Percentiles rank a stretch among this genome's conserved stretches.
Conservation (phyloP, 75 land plant species). For the Pinus tabuliformis region DNA sequence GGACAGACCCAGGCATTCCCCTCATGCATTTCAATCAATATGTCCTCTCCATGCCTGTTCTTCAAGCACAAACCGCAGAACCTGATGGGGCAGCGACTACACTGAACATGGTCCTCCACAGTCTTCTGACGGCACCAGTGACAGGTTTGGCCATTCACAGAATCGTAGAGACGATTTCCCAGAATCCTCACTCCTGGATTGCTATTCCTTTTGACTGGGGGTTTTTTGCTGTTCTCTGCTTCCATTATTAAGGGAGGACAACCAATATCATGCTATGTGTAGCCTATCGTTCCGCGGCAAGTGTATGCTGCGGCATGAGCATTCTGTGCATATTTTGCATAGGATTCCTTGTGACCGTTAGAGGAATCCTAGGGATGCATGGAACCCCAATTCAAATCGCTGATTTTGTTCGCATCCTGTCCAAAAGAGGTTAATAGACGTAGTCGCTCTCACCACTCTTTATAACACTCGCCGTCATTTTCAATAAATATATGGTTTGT, state of each 20-base stretch:
- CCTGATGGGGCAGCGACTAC: slow-evolving; percentile 17
- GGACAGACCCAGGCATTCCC: slow-evolving; percentile 40
- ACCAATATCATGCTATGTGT: neutral
- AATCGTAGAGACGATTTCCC: slow-evolving; percentile 35
- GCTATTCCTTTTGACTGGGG: slow-evolving; percentile 4
- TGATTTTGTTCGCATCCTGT: too few relatives aligned
- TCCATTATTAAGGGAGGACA: neutral
- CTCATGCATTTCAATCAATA: slow-evolving; percentile 24
- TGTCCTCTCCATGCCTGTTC: slow-evolving; percentile 39
- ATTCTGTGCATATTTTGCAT: neutral
- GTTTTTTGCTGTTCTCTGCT: neutral
- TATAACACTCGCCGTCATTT: too few relatives aligned
- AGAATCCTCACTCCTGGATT: slow-evolving; percentile 31
- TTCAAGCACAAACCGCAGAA: slow-evolving; percentile 39
- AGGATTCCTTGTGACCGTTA: slow-evolving; percentile 8
- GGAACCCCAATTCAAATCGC: too few relatives aligned
- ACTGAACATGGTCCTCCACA: slow-evolving; percentile 29
- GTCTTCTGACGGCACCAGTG: slow-evolving; percentile 55
- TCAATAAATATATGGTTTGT: too few relatives aligned
- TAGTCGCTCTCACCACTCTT: too few relatives aligned
- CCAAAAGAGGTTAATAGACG: too few relatives aligned
- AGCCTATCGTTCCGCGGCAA: neutral
- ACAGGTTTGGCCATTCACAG: slow-evolving; percentile 33
- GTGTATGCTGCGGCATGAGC: neutral
- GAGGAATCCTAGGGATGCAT: neutral